These are phyloP conservation scores for Crassisporium funariophilum DNA, from an alignment of 768 basidiomycete genomes.

Conservation along the genomic window DNA sequence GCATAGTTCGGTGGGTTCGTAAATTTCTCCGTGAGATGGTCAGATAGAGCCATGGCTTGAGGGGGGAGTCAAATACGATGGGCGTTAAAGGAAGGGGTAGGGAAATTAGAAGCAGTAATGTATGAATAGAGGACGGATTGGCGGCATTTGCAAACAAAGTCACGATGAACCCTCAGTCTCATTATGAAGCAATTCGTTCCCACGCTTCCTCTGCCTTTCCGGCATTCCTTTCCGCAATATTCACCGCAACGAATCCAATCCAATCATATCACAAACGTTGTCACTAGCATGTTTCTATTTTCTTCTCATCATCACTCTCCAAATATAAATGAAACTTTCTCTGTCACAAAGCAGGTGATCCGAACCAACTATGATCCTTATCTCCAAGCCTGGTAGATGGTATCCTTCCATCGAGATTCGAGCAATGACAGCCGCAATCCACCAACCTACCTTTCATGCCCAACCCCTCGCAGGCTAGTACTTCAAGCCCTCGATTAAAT, in stretches of 20 bases:
- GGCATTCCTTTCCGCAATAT: slow-evolving; percentile 1
- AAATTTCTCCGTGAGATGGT: slow-evolving; percentile 46
- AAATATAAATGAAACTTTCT: too few species aligned
- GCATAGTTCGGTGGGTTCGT: slow-evolving; percentile 66
- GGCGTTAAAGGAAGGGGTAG: slow-evolving; percentile 11
- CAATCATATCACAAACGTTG: background rate
- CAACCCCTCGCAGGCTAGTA: too few species aligned
- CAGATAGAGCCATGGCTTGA: slow-evolving; percentile 7
- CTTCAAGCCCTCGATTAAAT: too few species aligned
- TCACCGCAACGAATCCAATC: background rate
- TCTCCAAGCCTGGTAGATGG: too few species aligned
- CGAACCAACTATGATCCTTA: too few species aligned
- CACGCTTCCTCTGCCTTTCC: slow-evolving; percentile 21
- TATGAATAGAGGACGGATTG: slow-evolving; percentile 5
- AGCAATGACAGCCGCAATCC: too few species aligned
- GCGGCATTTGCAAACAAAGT: slow-evolving; percentile 1
- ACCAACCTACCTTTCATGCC: too few species aligned
- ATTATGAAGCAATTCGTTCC: slow-evolving; percentile 29
- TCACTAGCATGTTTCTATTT: too few species aligned
- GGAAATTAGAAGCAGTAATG: slow-evolving; percentile 14
- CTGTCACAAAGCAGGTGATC: too few species aligned
- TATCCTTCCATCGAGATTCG: too few species aligned
- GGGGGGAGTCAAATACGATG: slow-evolving; percentile 10
- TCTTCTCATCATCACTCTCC: too few species aligned
- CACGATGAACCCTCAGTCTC: too few species aligned